These are phyloP conservation scores for Pythium pectinolyticum DNA, from an alignment of 352 stramenopile genomes.

Conservation along the genomic window DNA sequence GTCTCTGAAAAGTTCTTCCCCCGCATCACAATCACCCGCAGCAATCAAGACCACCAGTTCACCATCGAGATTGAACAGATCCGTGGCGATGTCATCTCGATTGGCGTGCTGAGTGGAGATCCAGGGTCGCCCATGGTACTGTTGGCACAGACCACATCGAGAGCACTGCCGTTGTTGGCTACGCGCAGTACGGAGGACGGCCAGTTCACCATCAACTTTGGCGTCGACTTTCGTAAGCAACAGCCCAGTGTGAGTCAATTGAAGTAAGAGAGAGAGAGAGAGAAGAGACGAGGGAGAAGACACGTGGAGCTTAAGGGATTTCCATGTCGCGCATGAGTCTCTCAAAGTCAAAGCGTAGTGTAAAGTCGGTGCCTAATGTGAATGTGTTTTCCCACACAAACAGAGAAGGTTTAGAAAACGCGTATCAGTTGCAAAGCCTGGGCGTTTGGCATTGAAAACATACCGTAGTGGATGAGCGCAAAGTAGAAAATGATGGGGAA, in stretches of 20 bases:
- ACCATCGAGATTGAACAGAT: background rate
- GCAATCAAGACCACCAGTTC: background rate
- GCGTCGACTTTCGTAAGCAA: constrained; percentile 12
- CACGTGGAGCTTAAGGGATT: background rate
- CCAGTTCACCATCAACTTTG: constrained; percentile 4
- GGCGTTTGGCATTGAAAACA: too few relatives aligned
- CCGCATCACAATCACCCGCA: constrained; percentile 29
- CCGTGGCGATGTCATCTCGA: background rate
- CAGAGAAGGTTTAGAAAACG: too few relatives aligned
- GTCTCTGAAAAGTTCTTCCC: constrained; percentile 42
- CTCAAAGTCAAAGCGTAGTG: background rate
- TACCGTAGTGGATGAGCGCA: constrained; percentile 28
- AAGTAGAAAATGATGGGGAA: constrained; percentile 27
- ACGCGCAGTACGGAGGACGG: background rate
- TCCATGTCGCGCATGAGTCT: background rate
- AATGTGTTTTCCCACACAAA: too few relatives aligned
- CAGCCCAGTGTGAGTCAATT: background rate
- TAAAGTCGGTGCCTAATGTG: background rate
- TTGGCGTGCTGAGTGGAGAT: background rate
- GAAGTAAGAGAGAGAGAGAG: background rate
- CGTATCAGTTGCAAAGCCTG: too few relatives aligned
- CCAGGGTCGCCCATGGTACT: background rate
- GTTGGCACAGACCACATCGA: background rate
- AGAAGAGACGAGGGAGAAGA: too few relatives aligned
- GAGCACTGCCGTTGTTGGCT: background rate